Evolutionary conservation across 23 red algal genomes (phyloP).

Genomic region (Gracilariopsis chorda): DNA sequence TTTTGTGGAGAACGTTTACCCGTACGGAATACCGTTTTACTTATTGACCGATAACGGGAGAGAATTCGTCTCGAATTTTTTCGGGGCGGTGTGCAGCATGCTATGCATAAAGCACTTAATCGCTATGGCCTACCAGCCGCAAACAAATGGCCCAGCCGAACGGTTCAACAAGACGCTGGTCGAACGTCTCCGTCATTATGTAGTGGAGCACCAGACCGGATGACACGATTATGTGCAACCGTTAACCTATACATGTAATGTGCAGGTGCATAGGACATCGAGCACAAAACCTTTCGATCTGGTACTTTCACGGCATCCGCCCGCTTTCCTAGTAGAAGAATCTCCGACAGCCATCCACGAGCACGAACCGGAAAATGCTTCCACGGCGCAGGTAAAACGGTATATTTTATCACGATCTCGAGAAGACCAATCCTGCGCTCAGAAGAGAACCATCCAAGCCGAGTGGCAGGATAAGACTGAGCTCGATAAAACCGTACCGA

Average conservation of each 20-base stretch:
- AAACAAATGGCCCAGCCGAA: slow-evolving; percentile 41
- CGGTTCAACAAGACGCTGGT: slow-evolving; percentile 26
- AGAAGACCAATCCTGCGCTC: no score
- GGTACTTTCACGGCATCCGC: not conserved
- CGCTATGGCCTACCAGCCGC: slow-evolving; percentile 8
- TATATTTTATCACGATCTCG: no score
- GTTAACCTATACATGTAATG: slow-evolving; percentile 10
- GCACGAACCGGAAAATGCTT: not conserved
- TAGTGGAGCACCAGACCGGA: slow-evolving; percentile 4
- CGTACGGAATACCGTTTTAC: not conserved
- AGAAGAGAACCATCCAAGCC: no score
- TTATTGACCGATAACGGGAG: slow-evolving; percentile 19
- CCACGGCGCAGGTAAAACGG: not conserved
- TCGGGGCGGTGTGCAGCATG: not conserved
- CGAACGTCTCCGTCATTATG: slow-evolving; percentile 18
- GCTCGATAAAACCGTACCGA: no score
- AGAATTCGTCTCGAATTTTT: slow-evolving; percentile 24
- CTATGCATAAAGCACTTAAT: not conserved
- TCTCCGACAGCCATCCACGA: not conserved
- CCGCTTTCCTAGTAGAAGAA: not conserved
- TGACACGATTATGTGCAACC: slow-evolving; percentile 24
- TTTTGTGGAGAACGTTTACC: not conserved
- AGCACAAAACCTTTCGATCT: slow-evolving; percentile 3
- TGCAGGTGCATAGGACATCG: not conserved
- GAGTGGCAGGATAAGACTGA: no score